Conservation (phyloP, 441 rosid species). For the Jatropha podagrica region DNA sequence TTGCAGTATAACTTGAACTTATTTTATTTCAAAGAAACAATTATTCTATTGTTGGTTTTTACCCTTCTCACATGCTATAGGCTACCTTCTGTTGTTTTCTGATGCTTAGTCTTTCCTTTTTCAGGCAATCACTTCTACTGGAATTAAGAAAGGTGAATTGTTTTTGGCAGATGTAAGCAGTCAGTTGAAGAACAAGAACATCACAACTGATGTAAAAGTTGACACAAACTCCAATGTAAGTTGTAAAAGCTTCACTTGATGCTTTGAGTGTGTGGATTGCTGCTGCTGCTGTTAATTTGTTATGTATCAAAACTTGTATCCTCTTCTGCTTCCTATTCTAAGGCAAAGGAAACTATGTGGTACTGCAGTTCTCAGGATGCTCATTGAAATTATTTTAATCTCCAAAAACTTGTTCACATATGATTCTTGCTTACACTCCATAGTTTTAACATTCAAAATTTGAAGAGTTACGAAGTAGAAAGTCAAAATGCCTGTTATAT, state of each 20-base stretch:
- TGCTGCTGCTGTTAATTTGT: too few species aligned
- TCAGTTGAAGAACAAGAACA: constrained; percentile 58
- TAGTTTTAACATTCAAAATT: background rate
- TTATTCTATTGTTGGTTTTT: background rate
- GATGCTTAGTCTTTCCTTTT: constrained; percentile 14
- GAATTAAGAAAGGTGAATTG: constrained; percentile 71
- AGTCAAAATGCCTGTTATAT: background rate
- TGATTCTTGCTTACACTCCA: background rate
- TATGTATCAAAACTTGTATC: too few species aligned
- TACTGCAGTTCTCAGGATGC: too few species aligned
- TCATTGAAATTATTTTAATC: background rate
- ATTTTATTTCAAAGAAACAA: background rate
- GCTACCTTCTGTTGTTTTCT: background rate
- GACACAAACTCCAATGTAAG: constrained; percentile 63
- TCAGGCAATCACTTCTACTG: constrained; percentile 81
- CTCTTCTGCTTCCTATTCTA: too few species aligned
- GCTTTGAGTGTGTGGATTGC: too few species aligned
- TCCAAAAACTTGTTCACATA: background rate
- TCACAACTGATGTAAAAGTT: constrained; percentile 65
- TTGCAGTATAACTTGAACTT: background rate
- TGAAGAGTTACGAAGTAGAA: background rate
- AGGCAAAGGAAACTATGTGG: too few species aligned
- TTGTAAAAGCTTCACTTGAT: background rate
- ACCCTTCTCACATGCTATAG: background rate
- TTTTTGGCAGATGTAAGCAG: constrained; percentile 71